Evolutionary conservation across 2,329 filamentous ascomycete species (phyloP).

Genomic region (Alternaria tenuissima): DNA sequence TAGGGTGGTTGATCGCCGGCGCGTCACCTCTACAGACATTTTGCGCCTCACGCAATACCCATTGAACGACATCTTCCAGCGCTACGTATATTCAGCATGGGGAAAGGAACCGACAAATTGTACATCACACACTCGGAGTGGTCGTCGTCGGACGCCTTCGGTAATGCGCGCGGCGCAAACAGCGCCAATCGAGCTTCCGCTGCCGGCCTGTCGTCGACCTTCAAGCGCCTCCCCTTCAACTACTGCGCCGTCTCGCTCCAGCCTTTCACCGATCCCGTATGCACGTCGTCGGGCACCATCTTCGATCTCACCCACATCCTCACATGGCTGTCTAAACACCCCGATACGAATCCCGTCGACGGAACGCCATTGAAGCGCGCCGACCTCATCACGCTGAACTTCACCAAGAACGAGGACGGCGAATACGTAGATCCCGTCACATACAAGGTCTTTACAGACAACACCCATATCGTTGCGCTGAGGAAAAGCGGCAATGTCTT

Average conservation of each 20-base stretch:
- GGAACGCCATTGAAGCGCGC: slow-evolving; percentile 79
- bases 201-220: slow-evolving; percentile 65
- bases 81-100: slow-evolving; percentile 34
- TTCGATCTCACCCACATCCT: slow-evolving; percentile 96
- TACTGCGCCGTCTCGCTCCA: slow-evolving; percentile 96
- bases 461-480: slow-evolving; percentile 94
- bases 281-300: slow-evolving; percentile 84
- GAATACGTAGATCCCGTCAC: slow-evolving; percentile 97
- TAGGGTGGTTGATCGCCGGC: slow-evolving; percentile 8
- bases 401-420: slow-evolving; percentile 87
- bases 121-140: slow-evolving; percentile 96
- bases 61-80: not conserved
- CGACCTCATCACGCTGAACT: slow-evolving; percentile 90
- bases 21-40: slow-evolving; percentile 12
- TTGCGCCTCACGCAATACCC: slow-evolving; percentile 8
- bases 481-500: slow-evolving; percentile 92
- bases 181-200: slow-evolving; percentile 63
- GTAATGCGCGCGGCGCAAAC: slow-evolving; percentile 77
- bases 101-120: slow-evolving; percentile 54
- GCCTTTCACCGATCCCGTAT: slow-evolving; percentile 93
- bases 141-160: slow-evolving; percentile 89
- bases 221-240: slow-evolving; percentile 94
- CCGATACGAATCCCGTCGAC: slow-evolving; percentile 89
- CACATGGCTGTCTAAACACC: slow-evolving; percentile 92
- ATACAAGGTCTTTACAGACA: slow-evolving; percentile 97